phyloP scores from a whole-genome alignment of 1,284 basidiomycete species.

The Ganoderma lucidum region DNA sequence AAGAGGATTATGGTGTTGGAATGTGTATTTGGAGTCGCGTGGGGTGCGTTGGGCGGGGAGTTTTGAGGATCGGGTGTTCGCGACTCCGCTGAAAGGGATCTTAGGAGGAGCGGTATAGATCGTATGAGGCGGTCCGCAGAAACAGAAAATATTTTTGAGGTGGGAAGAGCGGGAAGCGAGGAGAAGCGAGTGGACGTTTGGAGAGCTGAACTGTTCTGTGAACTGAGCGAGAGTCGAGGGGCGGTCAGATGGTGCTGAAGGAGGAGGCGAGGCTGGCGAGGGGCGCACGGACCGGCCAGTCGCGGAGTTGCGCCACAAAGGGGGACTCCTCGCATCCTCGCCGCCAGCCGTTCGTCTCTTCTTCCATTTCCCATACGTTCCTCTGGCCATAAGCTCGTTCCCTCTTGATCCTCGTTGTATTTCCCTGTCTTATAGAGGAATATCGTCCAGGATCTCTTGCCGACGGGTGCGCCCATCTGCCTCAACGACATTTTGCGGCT shows the following conservation, averaged over 20 bases:
- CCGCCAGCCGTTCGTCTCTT: not conserved
- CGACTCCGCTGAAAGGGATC: not conserved
- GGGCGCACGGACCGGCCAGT: slow-evolving; percentile 3
- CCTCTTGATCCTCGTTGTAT: not conserved
- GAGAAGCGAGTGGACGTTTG: not conserved
- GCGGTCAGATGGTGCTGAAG: not conserved
- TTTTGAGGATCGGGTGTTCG: not conserved
- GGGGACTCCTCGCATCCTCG: not conserved
- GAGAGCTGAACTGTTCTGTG: not conserved
- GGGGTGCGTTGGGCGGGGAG: not conserved
- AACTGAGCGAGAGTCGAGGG: not conserved
- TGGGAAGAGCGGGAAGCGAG: not conserved
- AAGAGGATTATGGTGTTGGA: not conserved
- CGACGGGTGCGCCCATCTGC: not conserved
- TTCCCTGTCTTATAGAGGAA: not conserved
- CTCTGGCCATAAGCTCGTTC: not conserved
- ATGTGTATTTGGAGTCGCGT: not conserved
- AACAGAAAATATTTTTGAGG: not conserved
- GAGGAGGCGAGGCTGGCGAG: not conserved
- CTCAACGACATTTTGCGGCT: slow-evolving; percentile 14
- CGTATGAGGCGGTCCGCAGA: not conserved
- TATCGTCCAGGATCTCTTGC: not conserved
- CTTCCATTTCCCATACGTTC: not conserved
- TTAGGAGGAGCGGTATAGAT: not conserved
- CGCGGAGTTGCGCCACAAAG: slow-evolving; percentile 9